Conservation (phyloP, 2,329 filamentous ascomycete genomes). For the Didymella arachidicola region DNA sequence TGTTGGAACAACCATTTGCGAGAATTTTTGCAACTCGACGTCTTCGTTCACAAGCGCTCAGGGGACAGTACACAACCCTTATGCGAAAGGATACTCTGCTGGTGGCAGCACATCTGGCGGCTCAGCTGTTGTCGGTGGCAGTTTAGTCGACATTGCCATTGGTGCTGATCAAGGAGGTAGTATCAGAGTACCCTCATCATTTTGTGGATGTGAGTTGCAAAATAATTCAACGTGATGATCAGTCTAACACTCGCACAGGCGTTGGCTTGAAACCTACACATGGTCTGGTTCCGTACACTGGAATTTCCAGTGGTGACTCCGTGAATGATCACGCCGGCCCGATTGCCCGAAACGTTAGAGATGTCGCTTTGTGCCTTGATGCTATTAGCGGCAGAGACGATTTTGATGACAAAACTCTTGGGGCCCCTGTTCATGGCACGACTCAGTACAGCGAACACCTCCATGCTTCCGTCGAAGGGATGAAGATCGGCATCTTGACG, state of each 20-base stretch:
- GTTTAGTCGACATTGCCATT: constrained; percentile 49
- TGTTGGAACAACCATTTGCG: constrained; percentile 61
- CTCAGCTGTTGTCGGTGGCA: constrained; percentile 54
- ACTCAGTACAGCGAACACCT: constrained; percentile 29
- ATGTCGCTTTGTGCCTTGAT: constrained; percentile 39
- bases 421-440: constrained; percentile 36
- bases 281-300: constrained; percentile 61
- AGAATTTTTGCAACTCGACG: constrained; percentile 62
- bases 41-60: constrained; percentile 57
- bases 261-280: constrained; percentile 55
- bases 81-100: constrained; percentile 55
- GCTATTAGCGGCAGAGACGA: constrained; percentile 43
- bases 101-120: constrained; percentile 59
- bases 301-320: constrained; percentile 48
- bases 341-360: constrained; percentile 35
- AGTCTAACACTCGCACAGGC: constrained; percentile 16
- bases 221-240: background rate
- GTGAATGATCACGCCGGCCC: constrained; percentile 56
- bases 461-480: constrained; percentile 24
- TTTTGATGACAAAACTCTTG: constrained; percentile 43
- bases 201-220: constrained; percentile 43
- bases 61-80: constrained; percentile 52
- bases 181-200: constrained; percentile 49
- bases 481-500: constrained; percentile 40
- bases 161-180: constrained; percentile 53